Conservation (phyloP, 2,329 filamentous ascomycete species). For the Colletotrichum spaethianum region DNA sequence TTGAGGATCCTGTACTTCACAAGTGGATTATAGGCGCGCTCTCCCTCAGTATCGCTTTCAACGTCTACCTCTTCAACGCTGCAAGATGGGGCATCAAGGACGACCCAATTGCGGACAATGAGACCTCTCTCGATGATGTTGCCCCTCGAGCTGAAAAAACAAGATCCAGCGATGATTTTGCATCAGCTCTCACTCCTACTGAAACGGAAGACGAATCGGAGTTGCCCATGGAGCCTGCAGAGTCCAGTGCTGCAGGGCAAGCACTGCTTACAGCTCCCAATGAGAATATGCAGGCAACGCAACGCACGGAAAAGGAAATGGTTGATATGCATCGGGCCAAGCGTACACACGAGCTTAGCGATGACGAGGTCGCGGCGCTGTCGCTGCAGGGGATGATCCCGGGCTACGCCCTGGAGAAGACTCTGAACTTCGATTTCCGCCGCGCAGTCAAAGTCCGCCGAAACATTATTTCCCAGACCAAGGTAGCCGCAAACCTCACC, state of each 20-base stretch:
- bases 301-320: no score
- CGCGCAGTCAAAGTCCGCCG: slow-evolving; percentile 94
- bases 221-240: slow-evolving; percentile 46
- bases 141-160: slow-evolving; percentile 75
- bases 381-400: slow-evolving; percentile 93
- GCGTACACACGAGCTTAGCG: slow-evolving; percentile 80
- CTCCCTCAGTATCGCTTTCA: slow-evolving; percentile 91
- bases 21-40: slow-evolving; percentile 97
- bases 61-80: slow-evolving; percentile 98
- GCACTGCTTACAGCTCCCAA: slow-evolving; percentile 81
- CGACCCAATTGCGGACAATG: slow-evolving; percentile 73
- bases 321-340: no score
- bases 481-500: slow-evolving; percentile 84
- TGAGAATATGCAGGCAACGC: no score
- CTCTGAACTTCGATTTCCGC: slow-evolving; percentile 89
- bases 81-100: slow-evolving; percentile 98
- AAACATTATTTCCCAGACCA: slow-evolving; percentile 87
- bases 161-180: slow-evolving; percentile 70
- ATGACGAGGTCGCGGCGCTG: slow-evolving; percentile 87
- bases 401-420: slow-evolving; percentile 94
- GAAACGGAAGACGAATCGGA: slow-evolving; percentile 68
- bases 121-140: slow-evolving; percentile 70
- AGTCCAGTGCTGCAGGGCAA: slow-evolving; percentile 75
- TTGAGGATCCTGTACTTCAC: slow-evolving; percentile 94
- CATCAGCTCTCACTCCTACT: slow-evolving; percentile 68